phyloP scores from a whole-genome alignment of 257 asterid species.

The Przewalskia tangutica region DNA sequence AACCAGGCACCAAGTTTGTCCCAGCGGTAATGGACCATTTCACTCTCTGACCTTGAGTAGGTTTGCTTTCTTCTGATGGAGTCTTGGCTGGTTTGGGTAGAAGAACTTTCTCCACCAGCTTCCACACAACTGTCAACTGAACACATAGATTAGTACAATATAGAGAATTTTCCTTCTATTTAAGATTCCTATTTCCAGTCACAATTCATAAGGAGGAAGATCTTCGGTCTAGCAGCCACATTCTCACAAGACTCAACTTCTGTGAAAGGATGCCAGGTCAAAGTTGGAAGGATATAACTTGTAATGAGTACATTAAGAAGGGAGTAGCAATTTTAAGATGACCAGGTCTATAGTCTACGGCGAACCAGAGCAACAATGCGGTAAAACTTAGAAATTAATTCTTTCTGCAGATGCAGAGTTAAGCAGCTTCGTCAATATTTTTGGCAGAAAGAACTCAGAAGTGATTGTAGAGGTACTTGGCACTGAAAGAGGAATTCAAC shows the following conservation, averaged over 20 bases:
- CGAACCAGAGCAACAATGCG: not conserved
- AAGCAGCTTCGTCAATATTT: not conserved
- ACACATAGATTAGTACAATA: conserved; percentile 54
- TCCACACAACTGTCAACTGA: conserved; percentile 96
- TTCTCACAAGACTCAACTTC: not conserved
- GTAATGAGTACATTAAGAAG: not conserved
- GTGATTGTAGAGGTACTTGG: not conserved
- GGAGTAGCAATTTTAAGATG: not conserved
- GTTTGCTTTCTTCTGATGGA: conserved; percentile 36
- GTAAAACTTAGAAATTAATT: not conserved
- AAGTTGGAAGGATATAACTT: not conserved
- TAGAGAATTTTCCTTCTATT: conserved; percentile 18
- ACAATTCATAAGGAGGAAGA: not conserved
- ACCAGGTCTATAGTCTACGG: not conserved
- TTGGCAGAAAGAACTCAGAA: not conserved
- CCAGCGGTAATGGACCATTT: conserved; percentile 85
- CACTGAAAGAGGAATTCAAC: not conserved
- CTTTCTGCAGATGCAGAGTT: not conserved
- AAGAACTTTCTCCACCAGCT: conserved; percentile 70
- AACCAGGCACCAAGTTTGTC: conserved; percentile 51
- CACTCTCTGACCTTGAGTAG: conserved; percentile 56
- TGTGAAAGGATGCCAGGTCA: not conserved
- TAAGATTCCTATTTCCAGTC: not conserved
- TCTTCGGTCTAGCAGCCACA: not conserved
- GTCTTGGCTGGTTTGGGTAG: conserved; percentile 49